Percentiles rank a stretch among this genome's conserved stretches.
Conservation (phyloP, 1,284 basidiomycete species). For the Trichosporon sp. region DNA sequence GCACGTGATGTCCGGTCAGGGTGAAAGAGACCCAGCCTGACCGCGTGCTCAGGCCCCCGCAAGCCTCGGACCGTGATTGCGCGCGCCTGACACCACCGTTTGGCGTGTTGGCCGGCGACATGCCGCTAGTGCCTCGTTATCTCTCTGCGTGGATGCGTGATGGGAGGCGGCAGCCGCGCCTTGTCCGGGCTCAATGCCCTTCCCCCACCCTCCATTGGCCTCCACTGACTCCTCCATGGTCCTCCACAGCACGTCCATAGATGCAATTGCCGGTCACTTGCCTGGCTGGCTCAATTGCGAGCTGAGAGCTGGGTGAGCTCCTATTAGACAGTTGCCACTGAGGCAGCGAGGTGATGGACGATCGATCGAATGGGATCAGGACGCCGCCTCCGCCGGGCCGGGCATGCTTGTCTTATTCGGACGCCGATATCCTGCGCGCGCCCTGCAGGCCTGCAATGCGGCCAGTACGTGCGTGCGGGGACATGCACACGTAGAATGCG, state of each 20-base stretch:
- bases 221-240: too few species aligned
- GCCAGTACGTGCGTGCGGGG: too few species aligned
- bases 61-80: not conserved
- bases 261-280: not conserved
- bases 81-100: too few species aligned
- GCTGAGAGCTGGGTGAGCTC: too few species aligned
- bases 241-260: not conserved
- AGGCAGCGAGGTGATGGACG: not conserved
- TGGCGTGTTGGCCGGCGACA: too few species aligned
- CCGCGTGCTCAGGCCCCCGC: not conserved
- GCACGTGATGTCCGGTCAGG: not conserved
- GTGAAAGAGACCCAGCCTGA: too few species aligned
- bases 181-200: too few species aligned
- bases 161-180: not conserved
- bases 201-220: not conserved
- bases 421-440: too few species aligned
- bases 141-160: not conserved
- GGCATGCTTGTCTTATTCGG: not conserved
- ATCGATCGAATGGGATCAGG: not conserved
- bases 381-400: not conserved
- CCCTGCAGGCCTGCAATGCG: too few species aligned
- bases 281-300: not conserved
- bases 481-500: too few species aligned
- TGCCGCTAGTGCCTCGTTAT: not conserved
- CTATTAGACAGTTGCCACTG: not conserved